A percentile compares a stretch with the other conserved stretches of the same genome.
phyloP scores from a whole-genome alignment of 176 grass and related monocot genomes.

The Paspalum notatum region DNA sequence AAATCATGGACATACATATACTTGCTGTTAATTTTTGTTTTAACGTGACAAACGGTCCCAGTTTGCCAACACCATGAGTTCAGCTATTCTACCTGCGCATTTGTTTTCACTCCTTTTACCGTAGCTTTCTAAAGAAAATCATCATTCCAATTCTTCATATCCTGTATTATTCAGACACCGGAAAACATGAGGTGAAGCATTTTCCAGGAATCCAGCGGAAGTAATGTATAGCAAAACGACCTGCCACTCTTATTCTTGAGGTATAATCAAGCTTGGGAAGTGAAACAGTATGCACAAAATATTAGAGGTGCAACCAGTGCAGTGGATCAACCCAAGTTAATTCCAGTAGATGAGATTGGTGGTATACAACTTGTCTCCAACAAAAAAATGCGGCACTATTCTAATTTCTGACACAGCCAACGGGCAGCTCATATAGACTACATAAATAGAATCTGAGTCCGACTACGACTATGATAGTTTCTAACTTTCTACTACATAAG shows the following conservation, averaged over 20 bases:
- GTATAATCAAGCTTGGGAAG: neutral
- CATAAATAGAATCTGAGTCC: constrained; percentile 25
- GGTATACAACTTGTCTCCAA: neutral
- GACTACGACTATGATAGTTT: neutral
- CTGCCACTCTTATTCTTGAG: neutral
- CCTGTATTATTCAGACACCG: neutral
- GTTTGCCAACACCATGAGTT: neutral
- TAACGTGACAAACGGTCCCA: neutral
- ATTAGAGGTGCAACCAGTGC: neutral
- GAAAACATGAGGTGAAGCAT: neutral
- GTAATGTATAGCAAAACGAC: neutral
- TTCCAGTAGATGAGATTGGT: neutral
- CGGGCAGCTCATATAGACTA: neutral
- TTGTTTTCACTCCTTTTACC: neutral
- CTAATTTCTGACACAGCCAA: neutral
- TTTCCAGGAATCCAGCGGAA: neutral
- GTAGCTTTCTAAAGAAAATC: neutral
- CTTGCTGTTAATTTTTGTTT: neutral
- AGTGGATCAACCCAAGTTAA: constrained; percentile 5
- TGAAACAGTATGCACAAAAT: neutral
- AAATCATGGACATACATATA: neutral
- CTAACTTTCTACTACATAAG: neutral
- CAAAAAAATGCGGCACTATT: neutral
- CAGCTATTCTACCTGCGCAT: neutral
- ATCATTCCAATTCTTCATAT: neutral